Evolutionary conservation across 2,329 filamentous ascomycete species (phyloP), one percentile per base, ranked within the genome.

Genomic region (Aureobasidium zeae): DNA sequence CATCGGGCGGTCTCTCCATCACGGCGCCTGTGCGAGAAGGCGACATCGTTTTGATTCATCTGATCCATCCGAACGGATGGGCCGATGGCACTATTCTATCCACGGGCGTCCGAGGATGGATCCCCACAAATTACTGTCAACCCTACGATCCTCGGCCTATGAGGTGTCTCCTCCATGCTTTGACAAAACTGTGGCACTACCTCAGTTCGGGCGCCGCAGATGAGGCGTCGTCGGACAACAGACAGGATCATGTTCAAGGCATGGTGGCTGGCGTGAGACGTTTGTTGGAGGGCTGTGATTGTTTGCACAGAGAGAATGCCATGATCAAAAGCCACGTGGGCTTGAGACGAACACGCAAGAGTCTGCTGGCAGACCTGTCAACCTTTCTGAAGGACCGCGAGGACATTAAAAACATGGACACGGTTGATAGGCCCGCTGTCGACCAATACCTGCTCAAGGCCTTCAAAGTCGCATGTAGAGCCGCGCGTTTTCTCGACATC

Each of bases 111-210:
- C 76, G 91, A 53, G 91, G 91, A 50, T 98, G 91, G 91, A 70
- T 98, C 48, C 91, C 91, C 2, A 98, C 91, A 7, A 98, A 98
- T 63, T 98, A 96, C 62, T 98, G 91, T 68, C 88, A 95, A 60
- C 76, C 86, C 8, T 98, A 95, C 61, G 86, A 95, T 52, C 86
- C 89, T 33, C 77, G 86, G 16, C 80, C 87, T 51, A 88, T 96
- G 72, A 77, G 80, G 44, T 87, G 79, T 50, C 71, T 98, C 16
- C 70, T 98, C 25, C 87, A 86, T 54, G 86, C 88, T 1, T 70
- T 95, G 48, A 78, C 91, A 11, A 85, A 91, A 58, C 87, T 96
- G 49, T 95, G 88, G 88, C 88, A 95, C 59, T 68, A 94, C 41
- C 74, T 94, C 53, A 84, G 83, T 22, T 79, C 79, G 16, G 55